A percentile compares a stretch with the other conserved stretches of the same genome.
phyloP scores from a whole-genome alignment of 164 flowering plant species.

The Akebia trifoliata region DNA sequence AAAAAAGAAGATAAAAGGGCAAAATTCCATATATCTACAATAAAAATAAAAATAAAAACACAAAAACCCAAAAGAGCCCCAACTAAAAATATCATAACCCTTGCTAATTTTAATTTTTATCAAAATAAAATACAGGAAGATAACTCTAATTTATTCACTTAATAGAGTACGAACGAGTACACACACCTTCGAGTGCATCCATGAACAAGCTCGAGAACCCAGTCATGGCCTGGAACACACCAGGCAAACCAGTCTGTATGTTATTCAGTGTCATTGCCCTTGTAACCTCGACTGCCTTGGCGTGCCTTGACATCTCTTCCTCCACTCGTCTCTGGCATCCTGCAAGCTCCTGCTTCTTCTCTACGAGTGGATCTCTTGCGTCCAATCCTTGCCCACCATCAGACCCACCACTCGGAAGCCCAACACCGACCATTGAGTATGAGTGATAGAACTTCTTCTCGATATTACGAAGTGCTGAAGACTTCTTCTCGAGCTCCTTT shows the following conservation, averaged over 20 bases:
- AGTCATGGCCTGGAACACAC: constrained; percentile 91
- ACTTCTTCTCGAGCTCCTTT: constrained; percentile 86
- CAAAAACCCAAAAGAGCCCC: constrained; percentile 12
- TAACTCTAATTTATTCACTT: not conserved
- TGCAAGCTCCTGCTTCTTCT: constrained; percentile 78
- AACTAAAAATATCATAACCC: constrained; percentile 27
- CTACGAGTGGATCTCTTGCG: constrained; percentile 86
- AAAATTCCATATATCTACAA: constrained; percentile 41
- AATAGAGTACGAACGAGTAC: constrained; percentile 30
- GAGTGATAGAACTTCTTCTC: constrained; percentile 87
- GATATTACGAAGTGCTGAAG: constrained; percentile 56
- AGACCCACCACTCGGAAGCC: constrained; percentile 51
- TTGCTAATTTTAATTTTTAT: constrained; percentile 9
- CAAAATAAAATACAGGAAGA: constrained; percentile 10
- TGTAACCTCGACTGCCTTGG: constrained; percentile 90
- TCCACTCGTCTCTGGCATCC: constrained; percentile 74
- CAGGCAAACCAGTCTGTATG: constrained; percentile 93
- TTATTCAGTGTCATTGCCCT: constrained; percentile 91
- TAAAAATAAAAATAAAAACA: constrained; percentile 6
- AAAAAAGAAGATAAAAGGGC: constrained; percentile 14
- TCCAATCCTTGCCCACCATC: constrained; percentile 57
- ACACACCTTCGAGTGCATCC: constrained; percentile 68
- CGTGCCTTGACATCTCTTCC: constrained; percentile 80
- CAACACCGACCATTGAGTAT: constrained; percentile 85
- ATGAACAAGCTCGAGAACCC: constrained; percentile 68